Evolutionary conservation across 1,284 basidiomycete species (phyloP), one percentile per base, ranked within the genome.

Genomic region (Marasmius sp.): DNA sequence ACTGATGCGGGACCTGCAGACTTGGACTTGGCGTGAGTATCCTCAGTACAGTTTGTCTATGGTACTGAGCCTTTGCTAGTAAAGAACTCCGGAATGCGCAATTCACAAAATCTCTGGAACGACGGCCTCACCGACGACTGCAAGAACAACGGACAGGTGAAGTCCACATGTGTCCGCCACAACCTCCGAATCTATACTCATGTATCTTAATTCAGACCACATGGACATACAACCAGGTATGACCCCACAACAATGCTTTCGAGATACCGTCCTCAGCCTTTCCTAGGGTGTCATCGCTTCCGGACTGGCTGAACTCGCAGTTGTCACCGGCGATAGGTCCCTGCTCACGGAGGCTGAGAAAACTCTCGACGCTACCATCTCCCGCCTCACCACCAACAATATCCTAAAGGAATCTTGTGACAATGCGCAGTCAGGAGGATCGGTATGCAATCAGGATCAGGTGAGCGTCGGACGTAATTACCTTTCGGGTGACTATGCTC

Each of bases 151-250:
- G 77, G 77, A 2, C 74, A 77, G 71, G 79, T 79, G 64, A 38
- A 71, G 41, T 56, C 18, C 39, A 34, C 33, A 27, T 49, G 12
- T 62, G 43, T 55, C 14, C 6, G 16, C 5, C 5, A 27, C 5
- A 20, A 4, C 11, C 41, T 39, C 50, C 10, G 18, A 16, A 34
- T 14, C 45, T 56, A 41, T 49, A 34, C 12, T 18, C n/a, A 14
- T 39, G 61, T 27, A n/a, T 20, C 20, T 39, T 49, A 50, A 53
- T 39, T 54, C 22, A 83, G 79, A 83, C 81, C 4, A 78, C 82
- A 3, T 84, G 84, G 84, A 83, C 77, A 0, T 85, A 85, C 66
- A 85, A 85, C 59, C 82, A 84, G 67, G 82, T 80, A 63, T 5
- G 66, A 20, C 20, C 4, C 6, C 20, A 53, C n/a, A 33, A 12